phyloP scores from a whole-genome alignment of 2,329 filamentous ascomycete species.

The Phialocephala subalpina region DNA sequence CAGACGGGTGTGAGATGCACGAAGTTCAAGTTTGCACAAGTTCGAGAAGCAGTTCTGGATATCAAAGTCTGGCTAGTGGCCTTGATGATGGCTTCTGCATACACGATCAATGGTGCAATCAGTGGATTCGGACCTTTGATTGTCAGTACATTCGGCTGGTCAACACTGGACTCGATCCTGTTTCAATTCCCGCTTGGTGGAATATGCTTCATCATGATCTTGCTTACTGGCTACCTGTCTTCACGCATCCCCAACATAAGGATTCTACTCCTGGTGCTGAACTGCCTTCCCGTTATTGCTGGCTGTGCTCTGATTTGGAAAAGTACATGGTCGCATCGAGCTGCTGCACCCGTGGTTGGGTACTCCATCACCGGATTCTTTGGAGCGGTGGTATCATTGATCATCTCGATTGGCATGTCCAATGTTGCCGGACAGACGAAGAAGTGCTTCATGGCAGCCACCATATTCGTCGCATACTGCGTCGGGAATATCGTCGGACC shows the following conservation, averaged over 20 bases:
- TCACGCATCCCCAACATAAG: slow-evolving; percentile 68
- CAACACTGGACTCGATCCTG: slow-evolving; percentile 69
- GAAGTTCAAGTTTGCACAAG: slow-evolving; percentile 65
- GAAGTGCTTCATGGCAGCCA: slow-evolving; percentile 78
- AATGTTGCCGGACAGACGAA: slow-evolving; percentile 82
- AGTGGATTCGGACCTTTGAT: slow-evolving; percentile 76
- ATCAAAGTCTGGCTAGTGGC: slow-evolving; percentile 69
- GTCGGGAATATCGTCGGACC: slow-evolving; percentile 81
- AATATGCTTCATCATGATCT: slow-evolving; percentile 72
- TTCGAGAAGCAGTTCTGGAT: slow-evolving; percentile 65
- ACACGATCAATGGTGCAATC: slow-evolving; percentile 76
- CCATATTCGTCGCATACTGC: slow-evolving; percentile 79
- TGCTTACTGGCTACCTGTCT: slow-evolving; percentile 70
- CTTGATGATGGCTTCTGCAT: slow-evolving; percentile 74
- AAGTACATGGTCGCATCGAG: slow-evolving; percentile 67
- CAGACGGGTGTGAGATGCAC: slow-evolving; percentile 71
- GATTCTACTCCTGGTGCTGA: slow-evolving; percentile 68
- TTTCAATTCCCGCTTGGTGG: slow-evolving; percentile 79
- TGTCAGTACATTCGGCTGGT: slow-evolving; percentile 75
- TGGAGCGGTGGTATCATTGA: slow-evolving; percentile 72
- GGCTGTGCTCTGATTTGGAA: slow-evolving; percentile 81
- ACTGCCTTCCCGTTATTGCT: slow-evolving; percentile 77
- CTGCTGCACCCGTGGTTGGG: slow-evolving; percentile 71
- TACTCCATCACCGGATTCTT: slow-evolving; percentile 80
- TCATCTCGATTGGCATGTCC: slow-evolving; percentile 64